Evolutionary conservation across 2,329 filamentous ascomycete genomes (phyloP).

Genomic region (Colletotrichum theobromicola): DNA sequence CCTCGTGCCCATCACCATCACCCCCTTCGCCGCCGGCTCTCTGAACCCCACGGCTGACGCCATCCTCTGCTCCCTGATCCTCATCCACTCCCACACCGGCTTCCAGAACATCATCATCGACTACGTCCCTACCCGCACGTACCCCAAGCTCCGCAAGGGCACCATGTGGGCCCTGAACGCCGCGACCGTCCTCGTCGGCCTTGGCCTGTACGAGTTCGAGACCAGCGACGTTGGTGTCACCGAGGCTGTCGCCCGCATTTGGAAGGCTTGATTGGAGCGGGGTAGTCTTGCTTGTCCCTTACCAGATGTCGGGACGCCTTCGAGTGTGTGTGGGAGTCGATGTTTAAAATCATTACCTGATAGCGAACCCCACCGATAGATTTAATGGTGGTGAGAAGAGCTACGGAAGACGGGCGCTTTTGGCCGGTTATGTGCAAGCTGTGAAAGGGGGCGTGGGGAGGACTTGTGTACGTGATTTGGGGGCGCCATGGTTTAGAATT

Average conservation of each 20-base stretch:
- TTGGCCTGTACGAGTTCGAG: slow-evolving; percentile 98
- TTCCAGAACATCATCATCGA: slow-evolving; percentile 92
- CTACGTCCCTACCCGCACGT: slow-evolving; percentile 79
- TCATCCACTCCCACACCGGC: slow-evolving; percentile 95
- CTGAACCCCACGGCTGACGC: slow-evolving; percentile 91
- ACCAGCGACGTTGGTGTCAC: slow-evolving; percentile 97
- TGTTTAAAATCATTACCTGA: neutral
- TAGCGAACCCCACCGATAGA: neutral
- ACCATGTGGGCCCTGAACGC: slow-evolving; percentile 80
- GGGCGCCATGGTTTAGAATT: slow-evolving; percentile 21
- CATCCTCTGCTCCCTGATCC: slow-evolving; percentile 78
- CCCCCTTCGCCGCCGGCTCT: slow-evolving; percentile 90
- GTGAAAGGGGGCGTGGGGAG: neutral
- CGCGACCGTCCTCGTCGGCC: slow-evolving; percentile 79
- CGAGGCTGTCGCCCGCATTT: slow-evolving; percentile 86
- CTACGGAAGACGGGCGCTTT: neutral
- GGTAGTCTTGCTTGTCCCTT: neutral
- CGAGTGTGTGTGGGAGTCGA: neutral
- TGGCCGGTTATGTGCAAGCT: neutral
- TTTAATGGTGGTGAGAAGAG: neutral
- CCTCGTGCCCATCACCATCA: slow-evolving; percentile 84
- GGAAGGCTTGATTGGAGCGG: slow-evolving; percentile 69
- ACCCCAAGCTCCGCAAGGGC: slow-evolving; percentile 70
- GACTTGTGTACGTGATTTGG: slow-evolving; percentile 14
- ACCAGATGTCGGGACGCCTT: neutral